Conservation (phyloP, 163 green algal genomes). For the Volvox carteri region DNA sequence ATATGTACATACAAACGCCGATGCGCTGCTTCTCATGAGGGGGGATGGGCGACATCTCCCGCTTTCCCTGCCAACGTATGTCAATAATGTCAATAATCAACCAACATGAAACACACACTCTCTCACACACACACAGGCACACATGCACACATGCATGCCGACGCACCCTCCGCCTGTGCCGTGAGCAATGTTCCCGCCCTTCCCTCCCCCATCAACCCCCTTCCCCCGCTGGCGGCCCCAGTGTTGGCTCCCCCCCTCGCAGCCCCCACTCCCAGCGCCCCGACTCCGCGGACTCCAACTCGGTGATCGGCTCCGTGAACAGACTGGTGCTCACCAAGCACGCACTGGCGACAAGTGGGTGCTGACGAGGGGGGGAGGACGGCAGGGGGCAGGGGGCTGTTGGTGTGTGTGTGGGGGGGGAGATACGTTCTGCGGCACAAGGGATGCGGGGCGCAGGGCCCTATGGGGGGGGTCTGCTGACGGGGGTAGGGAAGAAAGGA, state of each 20-base stretch:
- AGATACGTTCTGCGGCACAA: neutral
- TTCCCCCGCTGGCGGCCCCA: neutral
- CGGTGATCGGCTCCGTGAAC: slow-evolving; percentile 35
- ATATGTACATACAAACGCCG: no score
- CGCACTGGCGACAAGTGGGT: slow-evolving; percentile 29
- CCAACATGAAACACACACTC: no score
- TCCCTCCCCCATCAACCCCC: no score
- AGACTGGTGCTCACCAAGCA: slow-evolving; percentile 44
- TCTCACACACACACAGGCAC: no score
- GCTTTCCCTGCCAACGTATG: no score
- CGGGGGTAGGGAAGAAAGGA: neutral
- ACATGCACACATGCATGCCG: no score
- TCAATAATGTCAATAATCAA: no score
- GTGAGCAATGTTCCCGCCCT: no score
- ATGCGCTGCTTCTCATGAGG: no score
- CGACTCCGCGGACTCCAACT: neutral
- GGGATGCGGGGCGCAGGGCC: neutral
- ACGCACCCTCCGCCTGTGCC: no score
- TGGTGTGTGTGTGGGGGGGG: neutral
- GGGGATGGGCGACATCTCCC: no score
- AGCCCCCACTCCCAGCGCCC: neutral
- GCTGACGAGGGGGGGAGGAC: neutral
- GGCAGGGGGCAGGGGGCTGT: neutral
- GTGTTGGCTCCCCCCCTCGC: slow-evolving; percentile 4
- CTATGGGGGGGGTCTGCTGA: neutral